A percentile compares a stretch with the other conserved stretches of the same genome.
Conservation (phyloP, 129 eudicot genomes). For the Oenanthe sinensis region DNA sequence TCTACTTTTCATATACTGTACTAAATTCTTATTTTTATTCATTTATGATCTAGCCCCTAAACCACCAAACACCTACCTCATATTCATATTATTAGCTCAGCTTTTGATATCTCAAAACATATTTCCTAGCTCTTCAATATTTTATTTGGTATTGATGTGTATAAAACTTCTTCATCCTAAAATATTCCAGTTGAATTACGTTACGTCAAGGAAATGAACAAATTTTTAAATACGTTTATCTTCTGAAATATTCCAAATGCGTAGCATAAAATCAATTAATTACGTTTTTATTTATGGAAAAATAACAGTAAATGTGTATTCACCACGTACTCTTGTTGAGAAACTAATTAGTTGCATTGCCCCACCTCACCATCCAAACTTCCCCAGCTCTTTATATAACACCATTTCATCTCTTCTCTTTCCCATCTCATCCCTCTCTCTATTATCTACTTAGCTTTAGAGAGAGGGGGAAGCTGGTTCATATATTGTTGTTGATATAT, state of each 20-base stretch:
- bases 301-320: not conserved
- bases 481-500: not conserved
- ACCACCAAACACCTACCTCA: constrained; percentile 1
- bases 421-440: not conserved
- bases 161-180: not conserved
- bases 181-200: not conserved
- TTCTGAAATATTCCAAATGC: not conserved
- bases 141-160: not conserved
- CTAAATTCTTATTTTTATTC: not conserved
- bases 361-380: not conserved
- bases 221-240: not conserved
- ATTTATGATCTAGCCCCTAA: not conserved
- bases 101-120: not conserved
- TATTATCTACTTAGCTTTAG: not conserved
- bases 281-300: not conserved
- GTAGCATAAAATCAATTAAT: not conserved
- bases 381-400: not conserved
- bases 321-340: not conserved
- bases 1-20: not conserved
- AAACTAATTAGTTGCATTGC: not conserved
- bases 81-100: not conserved
- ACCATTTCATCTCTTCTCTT: not conserved
- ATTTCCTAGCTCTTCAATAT: not conserved
- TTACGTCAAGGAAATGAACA: not conserved
- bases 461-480: not conserved